These are phyloP conservation scores for Acanthamoeba sp. DNA, from an alignment of 208 protist genomes.

Conservation along the genomic window DNA sequence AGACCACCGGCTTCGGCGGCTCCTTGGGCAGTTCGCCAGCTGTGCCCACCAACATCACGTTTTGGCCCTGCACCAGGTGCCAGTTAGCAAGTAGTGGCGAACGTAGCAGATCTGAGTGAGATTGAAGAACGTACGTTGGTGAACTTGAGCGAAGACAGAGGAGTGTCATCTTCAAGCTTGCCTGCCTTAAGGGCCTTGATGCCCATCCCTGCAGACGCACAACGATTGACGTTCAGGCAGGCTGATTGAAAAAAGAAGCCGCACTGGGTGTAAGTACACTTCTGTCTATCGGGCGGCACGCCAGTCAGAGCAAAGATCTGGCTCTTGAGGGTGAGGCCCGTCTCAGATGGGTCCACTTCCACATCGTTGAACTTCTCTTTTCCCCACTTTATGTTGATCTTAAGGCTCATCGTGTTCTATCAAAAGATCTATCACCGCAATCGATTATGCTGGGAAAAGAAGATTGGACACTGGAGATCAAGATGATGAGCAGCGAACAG, in stretches of 20 bases:
- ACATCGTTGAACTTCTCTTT: conserved; percentile 87
- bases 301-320: conserved; percentile 87
- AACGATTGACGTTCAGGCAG: not conserved
- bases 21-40: conserved; percentile 78
- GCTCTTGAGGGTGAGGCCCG: conserved; percentile 84
- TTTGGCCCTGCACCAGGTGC: conserved; percentile 80
- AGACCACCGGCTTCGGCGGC: conserved; percentile 79
- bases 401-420: not conserved
- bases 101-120: not conserved
- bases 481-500: not conserved
- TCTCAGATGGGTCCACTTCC: conserved; percentile 81
- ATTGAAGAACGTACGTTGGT: not conserved
- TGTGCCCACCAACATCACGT: conserved; percentile 88
- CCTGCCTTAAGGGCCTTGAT: conserved; percentile 88
- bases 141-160: not conserved
- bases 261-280: conserved; percentile 76
- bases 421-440: not conserved
- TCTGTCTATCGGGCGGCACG: conserved; percentile 88
- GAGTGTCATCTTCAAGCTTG: conserved; percentile 80
- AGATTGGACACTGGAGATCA: not conserved
- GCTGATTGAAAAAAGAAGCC: no score
- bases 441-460: not conserved
- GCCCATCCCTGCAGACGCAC: conserved; percentile 24
- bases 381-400: conserved; percentile 88
- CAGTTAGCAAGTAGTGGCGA: not conserved